phyloP scores from a whole-genome alignment of 129 eudicot species.

The Rutidosis leptorrhynchoides region DNA sequence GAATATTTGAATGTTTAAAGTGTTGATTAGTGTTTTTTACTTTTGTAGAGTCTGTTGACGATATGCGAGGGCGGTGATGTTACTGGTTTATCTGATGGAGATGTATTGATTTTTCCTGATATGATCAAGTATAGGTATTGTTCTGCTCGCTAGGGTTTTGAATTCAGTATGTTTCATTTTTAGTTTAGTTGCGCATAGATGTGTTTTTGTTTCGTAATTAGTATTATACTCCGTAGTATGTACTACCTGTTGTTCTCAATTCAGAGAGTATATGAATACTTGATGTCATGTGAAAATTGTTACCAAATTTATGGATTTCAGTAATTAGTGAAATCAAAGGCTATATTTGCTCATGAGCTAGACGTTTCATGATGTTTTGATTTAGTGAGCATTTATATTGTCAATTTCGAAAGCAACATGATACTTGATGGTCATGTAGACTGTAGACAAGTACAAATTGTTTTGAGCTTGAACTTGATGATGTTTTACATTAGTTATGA shows the following conservation, averaged over 20 bases:
- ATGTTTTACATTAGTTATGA: background rate
- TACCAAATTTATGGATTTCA: background rate
- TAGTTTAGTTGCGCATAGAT: background rate
- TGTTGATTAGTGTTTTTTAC: conserved; percentile 11
- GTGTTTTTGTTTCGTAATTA: conserved; percentile 9
- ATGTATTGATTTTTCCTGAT: conserved; percentile 80
- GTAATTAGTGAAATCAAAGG: background rate
- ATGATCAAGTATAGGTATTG: conserved; percentile 71
- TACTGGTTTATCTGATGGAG: conserved; percentile 63
- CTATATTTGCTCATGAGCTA: background rate
- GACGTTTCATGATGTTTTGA: background rate
- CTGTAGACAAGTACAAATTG: no score
- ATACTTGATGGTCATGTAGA: background rate
- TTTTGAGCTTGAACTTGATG: background rate
- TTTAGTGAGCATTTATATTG: background rate
- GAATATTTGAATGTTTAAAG: background rate
- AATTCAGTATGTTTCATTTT: background rate
- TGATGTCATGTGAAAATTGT: background rate
- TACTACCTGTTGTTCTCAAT: conserved; percentile 7
- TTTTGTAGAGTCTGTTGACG: conserved; percentile 70
- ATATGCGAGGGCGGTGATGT: conserved; percentile 58
- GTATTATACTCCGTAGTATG: no score
- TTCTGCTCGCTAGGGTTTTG: conserved; percentile 16
- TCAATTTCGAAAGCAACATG: background rate
- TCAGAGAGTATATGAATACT: conserved; percentile 7